A percentile compares a stretch with the other conserved stretches of the same genome.
Conservation (phyloP, 192 early-diverging fungal genomes). For the Spinellus fusiger region DNA sequence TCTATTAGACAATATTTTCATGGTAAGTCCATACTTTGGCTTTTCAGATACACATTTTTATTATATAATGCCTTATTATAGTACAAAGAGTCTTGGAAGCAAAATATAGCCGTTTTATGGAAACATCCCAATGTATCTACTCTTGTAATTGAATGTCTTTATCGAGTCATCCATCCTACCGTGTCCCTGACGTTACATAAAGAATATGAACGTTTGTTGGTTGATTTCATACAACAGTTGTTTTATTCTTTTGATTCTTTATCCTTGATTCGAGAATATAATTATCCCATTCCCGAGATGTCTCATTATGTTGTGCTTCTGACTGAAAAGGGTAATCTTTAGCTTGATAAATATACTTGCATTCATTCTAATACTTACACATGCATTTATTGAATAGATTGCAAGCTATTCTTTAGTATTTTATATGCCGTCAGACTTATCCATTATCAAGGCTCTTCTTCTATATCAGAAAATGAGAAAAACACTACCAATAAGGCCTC, state of each 20-base stretch:
- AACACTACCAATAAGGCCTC: background rate
- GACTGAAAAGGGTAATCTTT: background rate
- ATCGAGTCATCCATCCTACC: background rate
- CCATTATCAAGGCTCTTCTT: background rate
- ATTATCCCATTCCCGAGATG: no score
- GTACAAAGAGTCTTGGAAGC: slow-evolving; percentile 1
- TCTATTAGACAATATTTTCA: background rate
- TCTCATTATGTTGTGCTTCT: background rate
- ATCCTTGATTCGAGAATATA: no score
- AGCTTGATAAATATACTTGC: background rate
- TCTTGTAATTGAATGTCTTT: background rate
- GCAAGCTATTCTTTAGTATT: background rate
- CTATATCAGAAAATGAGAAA: no score
- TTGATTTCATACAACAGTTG: slow-evolving; percentile 1
- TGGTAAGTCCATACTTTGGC: background rate
- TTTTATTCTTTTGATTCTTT: background rate
- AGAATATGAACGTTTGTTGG: slow-evolving; percentile 1
- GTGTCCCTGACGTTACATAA: background rate
- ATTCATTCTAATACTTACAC: no score
- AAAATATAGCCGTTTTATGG: slow-evolving; percentile 4
- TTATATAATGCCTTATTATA: background rate
- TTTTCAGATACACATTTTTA: background rate
- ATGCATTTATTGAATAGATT: no score
- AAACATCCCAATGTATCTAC: background rate
- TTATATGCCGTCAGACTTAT: background rate